Conservation (phyloP, 495 filamentous ascomycete genomes). For the Penicillium bialowiezense region DNA sequence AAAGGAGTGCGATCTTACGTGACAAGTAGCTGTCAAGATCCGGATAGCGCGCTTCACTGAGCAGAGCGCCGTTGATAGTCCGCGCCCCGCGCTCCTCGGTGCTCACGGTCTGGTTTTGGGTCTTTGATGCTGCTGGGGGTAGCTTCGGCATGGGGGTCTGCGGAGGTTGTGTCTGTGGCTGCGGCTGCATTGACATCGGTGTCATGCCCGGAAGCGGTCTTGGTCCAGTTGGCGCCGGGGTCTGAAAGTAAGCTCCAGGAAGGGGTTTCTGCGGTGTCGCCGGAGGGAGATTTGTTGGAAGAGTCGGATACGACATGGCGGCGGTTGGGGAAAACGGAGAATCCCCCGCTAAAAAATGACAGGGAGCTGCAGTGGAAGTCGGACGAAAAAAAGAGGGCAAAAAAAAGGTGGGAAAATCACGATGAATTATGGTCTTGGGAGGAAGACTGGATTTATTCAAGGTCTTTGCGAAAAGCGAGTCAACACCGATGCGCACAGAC, state of each 20-base stretch:
- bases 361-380: constrained; percentile 19
- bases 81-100: constrained; percentile 76
- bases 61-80: constrained; percentile 77
- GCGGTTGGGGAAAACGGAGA: constrained; percentile 17
- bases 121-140: constrained; percentile 33
- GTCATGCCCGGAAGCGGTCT: constrained; percentile 19
- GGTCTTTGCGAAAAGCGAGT: constrained; percentile 28
- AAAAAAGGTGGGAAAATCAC: constrained; percentile 4
- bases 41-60: constrained; percentile 75
- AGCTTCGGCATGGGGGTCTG: constrained; percentile 35
- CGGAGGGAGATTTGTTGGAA: constrained; percentile 34
- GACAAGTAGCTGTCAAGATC: constrained; percentile 86
- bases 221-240: constrained; percentile 51
- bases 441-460: constrained; percentile 18
- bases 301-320: constrained; percentile 59
- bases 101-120: constrained; percentile 45
- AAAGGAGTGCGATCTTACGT: constrained; percentile 57
- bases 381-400: constrained; percentile 10
- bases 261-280: constrained; percentile 62
- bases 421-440: constrained; percentile 13
- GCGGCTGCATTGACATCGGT: constrained; percentile 8
- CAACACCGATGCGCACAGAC: constrained; percentile 30
- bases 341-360: constrained; percentile 31
- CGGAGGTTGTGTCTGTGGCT: constrained; percentile 21
- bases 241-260: constrained; percentile 72